Evolutionary conservation across 495 filamentous ascomycete species (phyloP).

Genomic region (Tuber calosporum): DNA sequence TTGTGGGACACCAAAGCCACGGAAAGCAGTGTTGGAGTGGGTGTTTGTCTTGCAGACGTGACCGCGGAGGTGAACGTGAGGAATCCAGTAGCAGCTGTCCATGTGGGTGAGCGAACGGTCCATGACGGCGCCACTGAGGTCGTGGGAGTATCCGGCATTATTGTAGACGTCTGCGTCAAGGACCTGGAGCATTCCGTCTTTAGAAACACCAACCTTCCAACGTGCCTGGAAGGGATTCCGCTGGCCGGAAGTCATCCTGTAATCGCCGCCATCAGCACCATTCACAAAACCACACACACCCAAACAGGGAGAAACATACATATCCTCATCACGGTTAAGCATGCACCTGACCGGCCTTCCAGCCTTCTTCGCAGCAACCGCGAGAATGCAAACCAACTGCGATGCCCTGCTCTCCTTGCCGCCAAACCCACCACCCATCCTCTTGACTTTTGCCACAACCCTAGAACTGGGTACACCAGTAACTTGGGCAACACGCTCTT

Average conservation of each 20-base stretch:
- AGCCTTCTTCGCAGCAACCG: conserved; percentile 45
- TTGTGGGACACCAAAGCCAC: conserved; percentile 46
- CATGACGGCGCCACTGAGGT: conserved; percentile 46
- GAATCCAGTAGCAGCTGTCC: conserved; percentile 45
- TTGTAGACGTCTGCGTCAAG: conserved; percentile 45
- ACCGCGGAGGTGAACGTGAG: conserved; percentile 43
- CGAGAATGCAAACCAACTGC: conserved; percentile 43
- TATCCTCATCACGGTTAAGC: conserved; percentile 47
- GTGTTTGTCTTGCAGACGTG: conserved; percentile 46
- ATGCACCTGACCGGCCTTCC: conserved; percentile 45
- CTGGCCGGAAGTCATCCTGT: conserved; percentile 43
- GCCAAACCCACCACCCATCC: conserved; percentile 46
- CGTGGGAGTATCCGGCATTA: conserved; percentile 44
- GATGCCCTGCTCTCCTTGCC: conserved; percentile 45
- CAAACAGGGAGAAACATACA: conserved; percentile 40
- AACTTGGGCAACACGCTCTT: conserved; percentile 45
- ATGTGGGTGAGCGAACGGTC: conserved; percentile 45
- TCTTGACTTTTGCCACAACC: conserved; percentile 45
- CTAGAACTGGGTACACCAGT: conserved; percentile 45
- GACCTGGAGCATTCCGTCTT: conserved; percentile 44
- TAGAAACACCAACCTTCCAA: conserved; percentile 46
- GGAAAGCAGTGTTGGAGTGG: conserved; percentile 46
- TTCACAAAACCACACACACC: background rate
- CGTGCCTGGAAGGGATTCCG: conserved; percentile 44
- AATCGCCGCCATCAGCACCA: conserved; percentile 10